Conservation (phyloP, 352 stramenopile genomes). For the Globisporangium yorkense region DNA sequence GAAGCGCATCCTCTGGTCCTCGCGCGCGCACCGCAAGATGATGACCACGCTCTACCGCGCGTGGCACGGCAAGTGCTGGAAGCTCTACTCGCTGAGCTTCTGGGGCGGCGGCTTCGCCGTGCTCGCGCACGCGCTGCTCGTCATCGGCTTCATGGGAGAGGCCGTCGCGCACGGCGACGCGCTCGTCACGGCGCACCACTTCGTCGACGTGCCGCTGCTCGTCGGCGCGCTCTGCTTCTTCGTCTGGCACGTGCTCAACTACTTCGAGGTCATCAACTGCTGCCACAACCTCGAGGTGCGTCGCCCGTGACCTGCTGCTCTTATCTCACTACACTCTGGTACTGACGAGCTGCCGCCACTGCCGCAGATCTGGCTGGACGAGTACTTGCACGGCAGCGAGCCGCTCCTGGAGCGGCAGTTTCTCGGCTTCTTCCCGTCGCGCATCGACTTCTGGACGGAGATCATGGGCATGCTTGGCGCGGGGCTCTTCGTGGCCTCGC, state of each 20-base stretch:
- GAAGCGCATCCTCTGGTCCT: constrained; percentile 85
- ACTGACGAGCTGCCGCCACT: background rate
- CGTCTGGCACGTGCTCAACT: constrained; percentile 51
- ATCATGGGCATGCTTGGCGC: constrained; percentile 60
- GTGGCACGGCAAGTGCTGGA: constrained; percentile 66
- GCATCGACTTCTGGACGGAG: constrained; percentile 80
- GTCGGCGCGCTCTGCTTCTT: constrained; percentile 53
- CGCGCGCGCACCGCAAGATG: constrained; percentile 82
- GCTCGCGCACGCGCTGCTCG: constrained; percentile 49
- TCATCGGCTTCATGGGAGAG: constrained; percentile 56
- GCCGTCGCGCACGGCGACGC: constrained; percentile 34
- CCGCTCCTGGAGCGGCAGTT: constrained; percentile 62
- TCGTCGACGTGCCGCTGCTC: constrained; percentile 62
- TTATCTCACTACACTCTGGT: background rate
- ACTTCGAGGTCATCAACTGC: constrained; percentile 86
- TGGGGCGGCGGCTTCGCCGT: constrained; percentile 55
- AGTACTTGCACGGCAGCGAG: constrained; percentile 77
- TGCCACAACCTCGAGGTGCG: constrained; percentile 77
- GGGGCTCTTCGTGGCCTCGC: constrained; percentile 45
- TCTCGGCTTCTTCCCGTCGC: constrained; percentile 70
- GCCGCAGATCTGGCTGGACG: constrained; percentile 64
- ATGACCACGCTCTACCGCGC: constrained; percentile 82
- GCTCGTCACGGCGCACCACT: constrained; percentile 23
- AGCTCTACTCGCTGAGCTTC: constrained; percentile 70
- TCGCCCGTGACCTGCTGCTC: background rate